Percentiles rank a stretch among this genome's conserved stretches.
Conservation (phyloP, 2,329 filamentous ascomycete genomes). For the Pseudogymnoascus sp. region DNA sequence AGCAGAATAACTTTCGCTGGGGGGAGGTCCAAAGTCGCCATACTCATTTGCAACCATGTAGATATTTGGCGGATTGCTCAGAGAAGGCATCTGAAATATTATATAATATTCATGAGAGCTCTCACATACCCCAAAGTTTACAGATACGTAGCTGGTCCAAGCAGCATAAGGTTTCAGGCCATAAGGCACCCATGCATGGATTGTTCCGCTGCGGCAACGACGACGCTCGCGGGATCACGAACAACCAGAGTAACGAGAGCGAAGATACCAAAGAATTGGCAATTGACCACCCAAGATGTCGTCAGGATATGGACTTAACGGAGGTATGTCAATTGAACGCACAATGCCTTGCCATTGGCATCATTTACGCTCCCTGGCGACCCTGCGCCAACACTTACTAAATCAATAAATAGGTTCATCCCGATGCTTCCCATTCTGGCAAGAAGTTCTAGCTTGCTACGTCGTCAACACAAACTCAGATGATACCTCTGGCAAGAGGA, state of each 20-base stretch:
- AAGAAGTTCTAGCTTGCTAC: slow-evolving; percentile 97
- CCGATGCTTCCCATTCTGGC: slow-evolving; percentile 99
- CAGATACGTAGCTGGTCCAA: slow-evolving; percentile 12
- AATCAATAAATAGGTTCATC: slow-evolving; percentile 43
- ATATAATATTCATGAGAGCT: slow-evolving; percentile 15
- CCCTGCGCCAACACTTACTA: background rate
- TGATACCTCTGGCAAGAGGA: slow-evolving; percentile 74
- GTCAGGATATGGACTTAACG: slow-evolving; percentile 75
- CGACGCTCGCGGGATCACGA: background rate
- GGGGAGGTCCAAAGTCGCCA: slow-evolving; percentile 45
- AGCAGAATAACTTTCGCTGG: slow-evolving; percentile 66
- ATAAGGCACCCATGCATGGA: slow-evolving; percentile 21
- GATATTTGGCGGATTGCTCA: slow-evolving; percentile 14
- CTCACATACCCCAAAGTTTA: slow-evolving; percentile 14
- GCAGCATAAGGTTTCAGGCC: slow-evolving; percentile 12
- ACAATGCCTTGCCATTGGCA: slow-evolving; percentile 15
- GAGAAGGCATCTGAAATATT: slow-evolving; percentile 26
- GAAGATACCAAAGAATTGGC: slow-evolving; percentile 12
- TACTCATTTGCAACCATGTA: slow-evolving; percentile 15
- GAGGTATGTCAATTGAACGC: slow-evolving; percentile 52
- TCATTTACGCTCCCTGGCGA: background rate
- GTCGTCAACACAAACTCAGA: slow-evolving; percentile 83
- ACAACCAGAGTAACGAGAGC: slow-evolving; percentile 6
- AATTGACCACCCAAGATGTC: slow-evolving; percentile 50
- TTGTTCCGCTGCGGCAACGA: slow-evolving; percentile 11